These are phyloP conservation scores for Meira miltonrushii DNA, from an alignment of 1,284 basidiomycete genomes.

Conservation along the genomic window DNA sequence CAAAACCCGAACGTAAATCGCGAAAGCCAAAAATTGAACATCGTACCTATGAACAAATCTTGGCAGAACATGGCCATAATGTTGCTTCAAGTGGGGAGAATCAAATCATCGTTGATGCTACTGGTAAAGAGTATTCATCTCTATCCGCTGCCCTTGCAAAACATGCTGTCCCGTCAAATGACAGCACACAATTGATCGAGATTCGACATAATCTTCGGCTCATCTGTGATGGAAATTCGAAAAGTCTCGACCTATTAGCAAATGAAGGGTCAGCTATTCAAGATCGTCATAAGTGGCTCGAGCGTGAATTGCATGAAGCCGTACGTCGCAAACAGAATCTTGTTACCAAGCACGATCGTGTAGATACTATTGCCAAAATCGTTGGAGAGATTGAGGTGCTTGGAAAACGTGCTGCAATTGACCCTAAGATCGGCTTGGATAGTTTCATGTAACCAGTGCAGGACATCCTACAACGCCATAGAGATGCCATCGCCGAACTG, in stretches of 20 bases:
- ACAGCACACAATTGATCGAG: slow-evolving; percentile 82
- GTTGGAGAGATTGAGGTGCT: slow-evolving; percentile 24
- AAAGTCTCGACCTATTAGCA: slow-evolving; percentile 77
- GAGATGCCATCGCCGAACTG: slow-evolving; percentile 11
- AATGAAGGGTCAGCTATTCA: slow-evolving; percentile 78
- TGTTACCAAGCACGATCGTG: slow-evolving; percentile 7
- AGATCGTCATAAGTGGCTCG: slow-evolving; percentile 69
- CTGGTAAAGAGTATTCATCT: slow-evolving; percentile 28
- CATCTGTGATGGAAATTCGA: slow-evolving; percentile 73
- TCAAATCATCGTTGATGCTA: slow-evolving; percentile 45
- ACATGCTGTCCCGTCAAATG: slow-evolving; percentile 62
- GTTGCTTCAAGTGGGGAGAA: slow-evolving; percentile 15
- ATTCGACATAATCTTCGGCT: slow-evolving; percentile 88
- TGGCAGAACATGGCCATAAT: slow-evolving; percentile 31
- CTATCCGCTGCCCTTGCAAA: slow-evolving; percentile 31
- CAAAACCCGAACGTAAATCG: slow-evolving; percentile 26
- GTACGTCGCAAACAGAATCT: slow-evolving; percentile 6
- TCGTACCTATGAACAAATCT: slow-evolving; percentile 49
- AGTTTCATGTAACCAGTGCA: neutral
- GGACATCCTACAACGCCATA: slow-evolving; percentile 13
- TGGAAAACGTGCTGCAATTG: neutral
- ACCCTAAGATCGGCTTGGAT: neutral
- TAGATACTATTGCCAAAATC: slow-evolving; percentile 25
- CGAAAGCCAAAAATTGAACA: slow-evolving; percentile 41
- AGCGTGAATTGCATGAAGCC: slow-evolving; percentile 62